phyloP scores from a whole-genome alignment of 2,329 filamentous ascomycete genomes.

The Cryphonectria japonica region DNA sequence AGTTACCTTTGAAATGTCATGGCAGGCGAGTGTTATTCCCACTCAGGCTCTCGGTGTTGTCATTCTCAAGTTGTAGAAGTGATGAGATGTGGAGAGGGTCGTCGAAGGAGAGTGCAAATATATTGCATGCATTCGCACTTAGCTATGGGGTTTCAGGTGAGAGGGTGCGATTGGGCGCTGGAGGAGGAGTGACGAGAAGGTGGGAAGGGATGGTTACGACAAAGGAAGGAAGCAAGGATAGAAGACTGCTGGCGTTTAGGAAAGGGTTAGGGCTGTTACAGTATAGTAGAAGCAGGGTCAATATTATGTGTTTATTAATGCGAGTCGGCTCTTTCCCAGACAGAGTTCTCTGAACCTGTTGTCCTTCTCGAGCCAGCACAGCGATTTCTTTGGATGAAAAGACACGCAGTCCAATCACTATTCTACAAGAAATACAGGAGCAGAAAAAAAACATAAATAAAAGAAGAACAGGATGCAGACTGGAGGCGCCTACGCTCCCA shows the following conservation, averaged over 20 bases:
- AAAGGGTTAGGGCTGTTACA: not conserved
- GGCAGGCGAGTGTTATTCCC: too few species aligned
- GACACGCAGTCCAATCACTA: not conserved
- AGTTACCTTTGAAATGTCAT: not conserved
- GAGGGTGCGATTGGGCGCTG: too few species aligned
- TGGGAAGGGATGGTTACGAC: too few species aligned
- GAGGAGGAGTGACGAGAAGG: too few species aligned
- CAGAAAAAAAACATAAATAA: not conserved
- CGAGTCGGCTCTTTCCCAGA: not conserved
- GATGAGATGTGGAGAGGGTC: too few species aligned
- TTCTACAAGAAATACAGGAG: not conserved
- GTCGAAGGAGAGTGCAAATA: too few species aligned
- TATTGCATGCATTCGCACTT: too few species aligned
- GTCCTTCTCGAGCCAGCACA: not conserved
- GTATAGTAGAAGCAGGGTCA: not conserved
- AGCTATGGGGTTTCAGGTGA: too few species aligned
- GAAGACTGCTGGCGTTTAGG: not conserved
- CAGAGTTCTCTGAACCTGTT: not conserved
- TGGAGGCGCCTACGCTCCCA: slow-evolving; percentile 7
- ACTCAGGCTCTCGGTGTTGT: too few species aligned
- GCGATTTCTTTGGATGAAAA: not conserved
- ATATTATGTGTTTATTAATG: not conserved
- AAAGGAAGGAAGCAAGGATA: too few species aligned
- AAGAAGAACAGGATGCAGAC: not conserved
- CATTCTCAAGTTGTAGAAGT: too few species aligned